Base-by-base conservation (phyloP, 2,329 filamentous ascomycete genomes). In the Ceratocystis cubensis region DNA sequence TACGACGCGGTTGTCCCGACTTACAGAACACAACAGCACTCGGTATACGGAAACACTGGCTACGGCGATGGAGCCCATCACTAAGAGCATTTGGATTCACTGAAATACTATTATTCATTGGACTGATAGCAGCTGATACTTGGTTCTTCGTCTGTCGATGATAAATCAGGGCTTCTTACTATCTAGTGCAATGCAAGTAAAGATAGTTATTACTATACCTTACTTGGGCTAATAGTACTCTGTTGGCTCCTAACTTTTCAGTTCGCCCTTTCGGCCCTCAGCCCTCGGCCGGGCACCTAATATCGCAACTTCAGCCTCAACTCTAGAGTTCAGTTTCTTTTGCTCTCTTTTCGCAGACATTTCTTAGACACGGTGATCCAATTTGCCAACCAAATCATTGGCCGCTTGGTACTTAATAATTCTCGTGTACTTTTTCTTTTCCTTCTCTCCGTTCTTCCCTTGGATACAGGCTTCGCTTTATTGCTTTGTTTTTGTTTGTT, bases 61-160 rank as follows among this genome's bases (percentile, higher is more conserved):
- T 80, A 81, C 68, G 75, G 74, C 63, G 77, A 79, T 65, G 75
- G 75, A 57, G 73, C 74, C 20, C 74, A 78, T 64, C 75, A 59
- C 37, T 57, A 57, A n/a, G 28, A 25, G 56, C 25, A 53, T 62
- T 48, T 20, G n/a, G 46, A 17, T 3, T 50, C 6, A 50, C 17
- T 22, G 46, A 22, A 17, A 22, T 13, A n/a, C n/a, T 41, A 13
- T 13, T 41, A 13, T 41, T 41, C 8, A 41, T 13, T 41, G 37
- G 10, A 13, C 37, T 41, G 37, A 41, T 41, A 13, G 37, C 37
- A 41, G 37, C 3, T 13, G 37, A 41, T 41, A 13, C 37, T 46
- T 22, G 15, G 13, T 37, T 65, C 37, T 22, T 28, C 44, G 53
- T 64, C 37, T 57, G 17, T 62, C 25, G 28, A 41, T 41, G 61